Evolutionary conservation across 306 rosid species (phyloP).

Genomic region (Vachellia collinsii): DNA sequence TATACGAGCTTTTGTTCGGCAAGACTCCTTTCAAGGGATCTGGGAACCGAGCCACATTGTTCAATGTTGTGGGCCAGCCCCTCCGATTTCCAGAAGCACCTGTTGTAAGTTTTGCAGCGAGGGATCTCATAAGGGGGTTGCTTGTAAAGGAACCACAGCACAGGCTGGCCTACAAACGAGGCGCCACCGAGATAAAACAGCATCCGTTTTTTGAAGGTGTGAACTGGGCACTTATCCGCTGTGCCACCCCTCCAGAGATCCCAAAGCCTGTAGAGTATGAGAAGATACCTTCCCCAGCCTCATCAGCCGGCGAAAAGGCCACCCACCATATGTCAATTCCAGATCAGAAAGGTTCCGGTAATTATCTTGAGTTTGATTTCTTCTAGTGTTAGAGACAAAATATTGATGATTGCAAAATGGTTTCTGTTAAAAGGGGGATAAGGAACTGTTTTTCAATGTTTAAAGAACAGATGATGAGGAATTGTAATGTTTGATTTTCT

Average conservation of each 20-base stretch:
- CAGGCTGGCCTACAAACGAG: conserved; percentile 91
- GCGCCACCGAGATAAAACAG: conserved; percentile 93
- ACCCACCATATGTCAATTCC: conserved; percentile 54
- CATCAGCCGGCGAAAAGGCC: conserved; percentile 69
- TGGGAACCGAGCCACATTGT: conserved; percentile 86
- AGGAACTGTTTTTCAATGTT: conserved; percentile 58
- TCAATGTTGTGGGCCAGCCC: conserved; percentile 90
- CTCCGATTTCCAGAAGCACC: conserved; percentile 93
- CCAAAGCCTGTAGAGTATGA: conserved; percentile 84
- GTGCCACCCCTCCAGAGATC: conserved; percentile 96
- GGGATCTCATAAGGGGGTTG: conserved; percentile 91
- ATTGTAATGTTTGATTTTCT: conserved; percentile 58
- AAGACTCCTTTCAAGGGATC: conserved; percentile 98
- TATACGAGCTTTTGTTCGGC: conserved; percentile 89
- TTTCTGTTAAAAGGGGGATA: conserved; percentile 44
- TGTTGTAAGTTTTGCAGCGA: conserved; percentile 89
- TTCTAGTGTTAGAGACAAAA: conserved; percentile 57
- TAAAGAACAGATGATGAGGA: conserved; percentile 57
- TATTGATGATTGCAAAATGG: conserved; percentile 50
- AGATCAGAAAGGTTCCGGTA: conserved; percentile 70
- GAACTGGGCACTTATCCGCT: conserved; percentile 96
- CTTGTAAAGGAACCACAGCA: conserved; percentile 93
- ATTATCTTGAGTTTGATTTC: conserved; percentile 98
- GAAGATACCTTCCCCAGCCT: conserved; percentile 72
- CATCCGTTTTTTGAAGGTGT: conserved; percentile 98